These are phyloP conservation scores for Aspergillus kassunensis DNA, from an alignment of 495 filamentous ascomycete genomes.

Conservation along the genomic window DNA sequence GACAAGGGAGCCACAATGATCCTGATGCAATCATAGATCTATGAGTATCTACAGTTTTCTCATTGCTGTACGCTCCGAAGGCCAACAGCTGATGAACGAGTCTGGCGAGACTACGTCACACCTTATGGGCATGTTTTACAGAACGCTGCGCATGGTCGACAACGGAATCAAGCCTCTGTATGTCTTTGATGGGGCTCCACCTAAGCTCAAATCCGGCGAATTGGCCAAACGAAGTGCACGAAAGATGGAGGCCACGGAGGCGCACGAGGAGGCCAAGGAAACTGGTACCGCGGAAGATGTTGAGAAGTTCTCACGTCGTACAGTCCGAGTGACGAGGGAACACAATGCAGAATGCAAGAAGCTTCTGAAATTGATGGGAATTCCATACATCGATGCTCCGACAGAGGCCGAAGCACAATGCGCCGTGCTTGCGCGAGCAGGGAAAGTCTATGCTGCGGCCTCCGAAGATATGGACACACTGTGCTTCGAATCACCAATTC, in stretches of 20 bases:
- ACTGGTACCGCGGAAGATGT: conserved; percentile 95
- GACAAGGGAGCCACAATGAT: background rate
- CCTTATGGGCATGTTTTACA: conserved; percentile 99
- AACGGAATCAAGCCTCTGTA: conserved; percentile 98
- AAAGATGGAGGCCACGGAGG: conserved; percentile 82
- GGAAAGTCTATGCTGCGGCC: conserved; percentile 94
- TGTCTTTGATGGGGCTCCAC: conserved; percentile 95
- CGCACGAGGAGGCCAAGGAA: conserved; percentile 92
- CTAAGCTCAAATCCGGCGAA: conserved; percentile 95
- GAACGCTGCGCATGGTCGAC: conserved; percentile 94
- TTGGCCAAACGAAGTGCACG: conserved; percentile 89
- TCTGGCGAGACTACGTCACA: conserved; percentile 95
- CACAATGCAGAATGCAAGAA: conserved; percentile 93
- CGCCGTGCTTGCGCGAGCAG: conserved; percentile 81
- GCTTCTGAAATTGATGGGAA: conserved; percentile 88
- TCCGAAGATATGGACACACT: conserved; percentile 99
- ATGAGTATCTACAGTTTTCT: conserved; percentile 99
- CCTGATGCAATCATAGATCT: conserved; percentile 54
- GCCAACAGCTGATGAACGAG: conserved; percentile 92
- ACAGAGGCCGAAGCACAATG: conserved; percentile 98
- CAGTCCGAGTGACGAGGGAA: conserved; percentile 91
- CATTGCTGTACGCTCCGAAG: conserved; percentile 92
- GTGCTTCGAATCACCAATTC: conserved; percentile 87
- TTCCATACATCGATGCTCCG: conserved; percentile 90
- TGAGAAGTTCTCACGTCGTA: conserved; percentile 94